phyloP scores from a whole-genome alignment of 352 stramenopile genomes.

The Phytopythium aichiense region DNA sequence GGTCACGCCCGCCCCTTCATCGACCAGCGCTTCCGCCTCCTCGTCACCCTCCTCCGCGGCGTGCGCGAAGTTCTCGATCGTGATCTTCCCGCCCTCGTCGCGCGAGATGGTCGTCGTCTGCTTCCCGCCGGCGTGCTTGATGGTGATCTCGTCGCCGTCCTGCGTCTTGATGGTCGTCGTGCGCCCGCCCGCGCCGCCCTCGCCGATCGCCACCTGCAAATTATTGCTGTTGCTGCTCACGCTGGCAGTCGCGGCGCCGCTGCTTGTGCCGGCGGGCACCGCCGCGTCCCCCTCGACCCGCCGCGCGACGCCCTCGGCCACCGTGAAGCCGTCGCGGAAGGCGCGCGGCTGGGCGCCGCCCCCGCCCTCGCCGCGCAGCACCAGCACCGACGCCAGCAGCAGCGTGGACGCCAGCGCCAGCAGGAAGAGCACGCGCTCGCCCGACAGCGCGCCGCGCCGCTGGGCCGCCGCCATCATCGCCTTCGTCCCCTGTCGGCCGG shows the following conservation, averaged over 20 bases:
- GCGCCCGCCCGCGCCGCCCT: constrained; percentile 23
- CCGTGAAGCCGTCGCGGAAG: constrained; percentile 75
- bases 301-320: constrained; percentile 40
- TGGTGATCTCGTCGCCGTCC: constrained; percentile 77
- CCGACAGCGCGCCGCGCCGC: constrained; percentile 27
- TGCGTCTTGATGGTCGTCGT: constrained; percentile 75
- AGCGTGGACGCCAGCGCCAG: constrained; percentile 42
- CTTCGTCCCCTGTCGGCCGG: background rate
- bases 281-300: constrained; percentile 28
- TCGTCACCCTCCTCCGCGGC: constrained; percentile 7
- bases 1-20: constrained; percentile 11
- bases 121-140: constrained; percentile 53
- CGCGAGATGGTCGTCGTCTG: constrained; percentile 69
- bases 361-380: constrained; percentile 49
- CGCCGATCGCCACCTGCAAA: constrained; percentile 1
- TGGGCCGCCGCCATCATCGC: background rate
- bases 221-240: background rate
- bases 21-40: constrained; percentile 22
- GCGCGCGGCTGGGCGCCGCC: constrained; percentile 28
- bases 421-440: constrained; percentile 54
- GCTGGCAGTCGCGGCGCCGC: background rate
- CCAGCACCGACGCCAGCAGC: constrained; percentile 53
- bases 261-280: background rate
- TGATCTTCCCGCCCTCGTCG: constrained; percentile 71
- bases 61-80: constrained; percentile 45